phyloP scores from a whole-genome alignment of 2,329 filamentous ascomycete genomes.

The Anthostomella pinea region DNA sequence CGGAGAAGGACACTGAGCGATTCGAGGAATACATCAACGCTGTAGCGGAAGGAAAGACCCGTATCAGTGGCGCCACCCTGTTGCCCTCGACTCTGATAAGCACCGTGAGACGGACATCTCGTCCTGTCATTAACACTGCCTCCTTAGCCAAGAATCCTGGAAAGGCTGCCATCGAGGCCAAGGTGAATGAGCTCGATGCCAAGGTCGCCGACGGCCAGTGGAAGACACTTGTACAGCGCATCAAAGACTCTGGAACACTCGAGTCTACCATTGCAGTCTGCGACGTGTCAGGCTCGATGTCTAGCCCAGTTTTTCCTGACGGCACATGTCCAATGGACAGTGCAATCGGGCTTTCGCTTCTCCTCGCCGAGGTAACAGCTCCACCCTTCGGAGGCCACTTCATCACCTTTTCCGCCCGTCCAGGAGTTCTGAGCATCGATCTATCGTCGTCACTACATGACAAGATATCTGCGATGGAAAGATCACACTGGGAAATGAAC shows the following conservation, averaged over 20 bases:
- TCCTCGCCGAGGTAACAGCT: constrained; percentile 51
- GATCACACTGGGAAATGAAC: constrained; percentile 37
- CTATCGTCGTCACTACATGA: constrained; percentile 36
- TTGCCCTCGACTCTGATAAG: constrained; percentile 49
- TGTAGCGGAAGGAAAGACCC: constrained; percentile 45
- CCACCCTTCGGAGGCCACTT: constrained; percentile 53
- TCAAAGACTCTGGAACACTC: constrained; percentile 53
- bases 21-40: constrained; percentile 49
- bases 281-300: constrained; percentile 57
- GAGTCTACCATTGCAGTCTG: constrained; percentile 54
- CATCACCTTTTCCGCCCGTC: constrained; percentile 50
- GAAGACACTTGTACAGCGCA: constrained; percentile 55
- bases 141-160: constrained; percentile 10
- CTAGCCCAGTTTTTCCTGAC: constrained; percentile 37
- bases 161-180: constrained; percentile 27
- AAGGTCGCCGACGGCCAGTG: constrained; percentile 51
- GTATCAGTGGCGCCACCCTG: constrained; percentile 55
- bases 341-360: constrained; percentile 54
- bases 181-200: constrained; percentile 29
- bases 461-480: constrained; percentile 37
- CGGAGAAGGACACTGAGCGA: constrained; percentile 45
- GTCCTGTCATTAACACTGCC: background rate
- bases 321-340: constrained; percentile 49
- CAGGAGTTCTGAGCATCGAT: constrained; percentile 41
- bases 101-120: constrained; percentile 8